These are phyloP conservation scores for Trichothecium roseum DNA, from an alignment of 2,329 filamentous ascomycete genomes.

Conservation along the genomic window DNA sequence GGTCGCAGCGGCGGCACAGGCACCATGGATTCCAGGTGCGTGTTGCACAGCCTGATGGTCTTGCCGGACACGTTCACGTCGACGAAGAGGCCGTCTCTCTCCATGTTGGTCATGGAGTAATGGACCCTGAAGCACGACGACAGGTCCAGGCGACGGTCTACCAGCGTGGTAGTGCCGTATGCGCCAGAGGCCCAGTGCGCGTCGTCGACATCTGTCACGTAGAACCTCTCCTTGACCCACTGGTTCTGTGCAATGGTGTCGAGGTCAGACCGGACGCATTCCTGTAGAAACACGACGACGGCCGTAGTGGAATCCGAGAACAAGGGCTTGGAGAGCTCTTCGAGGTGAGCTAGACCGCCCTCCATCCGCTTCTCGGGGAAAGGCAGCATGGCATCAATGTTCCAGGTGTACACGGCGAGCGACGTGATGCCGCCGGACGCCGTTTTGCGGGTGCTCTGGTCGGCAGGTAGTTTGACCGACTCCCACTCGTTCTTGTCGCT, in stretches of 20 bases:
- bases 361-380: constrained; percentile 19
- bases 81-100: constrained; percentile 44
- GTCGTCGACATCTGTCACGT: constrained; percentile 33
- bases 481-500: not conserved
- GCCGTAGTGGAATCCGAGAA: constrained; percentile 10
- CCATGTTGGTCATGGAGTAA: constrained; percentile 36
- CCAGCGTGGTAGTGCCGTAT: constrained; percentile 43
- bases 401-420: constrained; percentile 21
- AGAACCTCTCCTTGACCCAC: constrained; percentile 38
- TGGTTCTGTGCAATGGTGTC: constrained; percentile 26
- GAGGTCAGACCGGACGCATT: constrained; percentile 37
- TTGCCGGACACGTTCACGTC: constrained; percentile 24
- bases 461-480: not conserved
- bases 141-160: constrained; percentile 35
- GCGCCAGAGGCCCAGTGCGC: constrained; percentile 30
- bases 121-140: constrained; percentile 36
- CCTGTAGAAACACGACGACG: constrained; percentile 38
- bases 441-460: too few relatives aligned
- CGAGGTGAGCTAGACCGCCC: constrained; percentile 18
- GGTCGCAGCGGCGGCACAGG: constrained; percentile 37
- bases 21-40: constrained; percentile 45
- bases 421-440: constrained; percentile 8
- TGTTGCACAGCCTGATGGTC: constrained; percentile 40
- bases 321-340: constrained; percentile 2
- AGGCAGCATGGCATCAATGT: constrained; percentile 25